Evolutionary conservation across 2,329 filamentous ascomycete genomes (phyloP).

Genomic region (Xylariaceae sp.): DNA sequence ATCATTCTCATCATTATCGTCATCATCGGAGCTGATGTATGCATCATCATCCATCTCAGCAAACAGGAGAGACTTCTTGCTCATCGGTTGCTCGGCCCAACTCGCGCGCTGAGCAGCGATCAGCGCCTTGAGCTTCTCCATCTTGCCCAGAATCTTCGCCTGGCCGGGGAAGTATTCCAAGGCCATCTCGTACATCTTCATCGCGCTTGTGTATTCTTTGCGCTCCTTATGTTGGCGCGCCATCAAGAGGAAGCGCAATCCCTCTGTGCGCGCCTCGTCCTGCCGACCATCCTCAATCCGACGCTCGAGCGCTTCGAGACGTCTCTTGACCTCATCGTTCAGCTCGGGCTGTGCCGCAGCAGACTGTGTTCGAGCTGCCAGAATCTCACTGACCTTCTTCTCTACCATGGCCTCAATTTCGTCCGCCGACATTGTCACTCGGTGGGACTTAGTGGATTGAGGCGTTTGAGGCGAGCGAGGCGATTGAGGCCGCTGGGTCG

Average conservation of each 20-base stretch:
- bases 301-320: slow-evolving; percentile 78
- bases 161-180: slow-evolving; percentile 82
- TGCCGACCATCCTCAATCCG: slow-evolving; percentile 66
- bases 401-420: slow-evolving; percentile 90
- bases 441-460: background rate
- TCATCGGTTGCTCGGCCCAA: slow-evolving; percentile 8
- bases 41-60: slow-evolving; percentile 21
- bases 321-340: slow-evolving; percentile 71
- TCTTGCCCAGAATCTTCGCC: slow-evolving; percentile 67
- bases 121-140: slow-evolving; percentile 54
- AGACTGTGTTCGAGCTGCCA: slow-evolving; percentile 67
- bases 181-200: slow-evolving; percentile 83
- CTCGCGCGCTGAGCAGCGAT: slow-evolving; percentile 35
- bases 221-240: slow-evolving; percentile 84
- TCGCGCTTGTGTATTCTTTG: slow-evolving; percentile 70
- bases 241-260: slow-evolving; percentile 80
- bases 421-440: slow-evolving; percentile 53
- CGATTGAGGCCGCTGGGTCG: background rate
- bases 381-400: slow-evolving; percentile 82
- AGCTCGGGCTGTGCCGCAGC: slow-evolving; percentile 48
- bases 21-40: slow-evolving; percentile 34
- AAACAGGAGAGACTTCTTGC: slow-evolving; percentile 29
- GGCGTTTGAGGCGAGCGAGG: background rate
- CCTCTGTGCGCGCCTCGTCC: slow-evolving; percentile 74
- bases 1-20: slow-evolving; percentile 30